Percentiles rank a stretch among this genome's conserved stretches.
These are phyloP conservation scores for Knoxia roxburghii DNA, from an alignment of 257 asterid genomes.

Conservation along the genomic window DNA sequence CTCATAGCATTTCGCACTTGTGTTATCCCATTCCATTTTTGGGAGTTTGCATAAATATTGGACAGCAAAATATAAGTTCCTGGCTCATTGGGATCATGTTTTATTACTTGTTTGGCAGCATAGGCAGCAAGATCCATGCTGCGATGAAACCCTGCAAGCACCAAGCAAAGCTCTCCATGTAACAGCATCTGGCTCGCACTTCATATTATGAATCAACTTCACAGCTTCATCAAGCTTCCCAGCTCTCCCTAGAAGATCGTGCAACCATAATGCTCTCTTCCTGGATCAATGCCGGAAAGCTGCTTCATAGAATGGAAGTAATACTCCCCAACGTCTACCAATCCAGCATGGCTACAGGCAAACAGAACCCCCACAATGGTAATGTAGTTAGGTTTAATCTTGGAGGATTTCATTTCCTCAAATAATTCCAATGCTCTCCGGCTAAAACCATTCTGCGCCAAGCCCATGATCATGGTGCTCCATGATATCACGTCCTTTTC, in stretches of 20 bases:
- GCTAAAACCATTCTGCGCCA: conserved; percentile 90
- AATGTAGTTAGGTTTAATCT: conserved; percentile 56
- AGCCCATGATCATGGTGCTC: conserved; percentile 95
- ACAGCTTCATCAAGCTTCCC: conserved; percentile 78
- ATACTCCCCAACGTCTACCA: conserved; percentile 55
- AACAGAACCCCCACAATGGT: conserved; percentile 78
- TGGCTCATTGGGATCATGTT: conserved; percentile 65
- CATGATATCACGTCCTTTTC: conserved; percentile 82
- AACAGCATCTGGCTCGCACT: conserved; percentile 68
- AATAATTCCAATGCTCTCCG: conserved; percentile 59
- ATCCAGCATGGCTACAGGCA: conserved; percentile 93
- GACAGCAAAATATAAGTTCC: conserved; percentile 73
- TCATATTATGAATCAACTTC: conserved; percentile 59
- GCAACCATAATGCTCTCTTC: conserved; percentile 84
- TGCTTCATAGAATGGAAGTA: conserved; percentile 63
- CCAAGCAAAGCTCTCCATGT: conserved; percentile 89
- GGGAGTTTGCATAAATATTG: conserved; percentile 69
- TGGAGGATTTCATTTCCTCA: conserved; percentile 53
- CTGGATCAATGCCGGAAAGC: conserved; percentile 67
- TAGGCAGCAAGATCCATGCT: conserved; percentile 72
- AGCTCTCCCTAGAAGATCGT: conserved; percentile 90
- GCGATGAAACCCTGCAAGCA: conserved; percentile 77
- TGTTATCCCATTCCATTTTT: conserved; percentile 67
- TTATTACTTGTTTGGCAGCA: conserved; percentile 71
- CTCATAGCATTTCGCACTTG: conserved; percentile 58